Evolutionary conservation across 2,329 filamentous ascomycete species (phyloP), one percentile per base, ranked within the genome.

Genomic region (Aspergillus cejpii): DNA sequence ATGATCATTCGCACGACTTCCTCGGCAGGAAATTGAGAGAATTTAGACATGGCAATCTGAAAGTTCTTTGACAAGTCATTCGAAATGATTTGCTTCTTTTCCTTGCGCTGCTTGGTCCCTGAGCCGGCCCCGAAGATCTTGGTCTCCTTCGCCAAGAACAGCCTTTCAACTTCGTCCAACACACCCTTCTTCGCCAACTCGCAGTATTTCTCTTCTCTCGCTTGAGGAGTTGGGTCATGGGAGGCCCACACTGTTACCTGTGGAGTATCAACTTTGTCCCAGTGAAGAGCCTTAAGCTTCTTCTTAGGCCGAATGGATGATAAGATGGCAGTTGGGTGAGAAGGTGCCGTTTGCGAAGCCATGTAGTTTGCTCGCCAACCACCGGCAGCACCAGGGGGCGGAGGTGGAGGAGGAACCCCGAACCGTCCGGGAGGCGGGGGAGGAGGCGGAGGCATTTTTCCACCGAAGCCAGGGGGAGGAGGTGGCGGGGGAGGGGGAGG

Each of bases 251-350:
- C 87, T 43, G 91, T 96, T 40, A 88, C 85, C 64, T 92, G 82
- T 17, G 89, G 87, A 42, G 86, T 80, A 68, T 98, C 92, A 43
- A 98, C 88, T 74, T 97, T 97, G 71, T 98, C 92, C 91, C 92
- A 97, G 72, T 98, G 92, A 56, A 98, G 77, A 47, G 91, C 91
- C 80, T 98, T 98, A 68, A 98, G 87, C 76, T 97, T 98, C 81
- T 95, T 97, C 79, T 96, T 97, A 17, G 92, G 89, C 57, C 91
- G 77, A 41, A 89, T 87, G 49, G 89, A 85, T 27, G 87, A 84
- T 58, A 94, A 71, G 34, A 84, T 81, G 55, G 87, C 74, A 6
- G 80, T 78, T 17, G 80, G 70, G 11, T 76, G 62, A 4, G 76
- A 64, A 15, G 73, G 69, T 49, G 79, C 77, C 45, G 74, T 73